Evolutionary conservation across 2,329 filamentous ascomycete species (phyloP), one percentile per base, ranked within the genome.

Genomic region (Hirsutella minnesotensis): DNA sequence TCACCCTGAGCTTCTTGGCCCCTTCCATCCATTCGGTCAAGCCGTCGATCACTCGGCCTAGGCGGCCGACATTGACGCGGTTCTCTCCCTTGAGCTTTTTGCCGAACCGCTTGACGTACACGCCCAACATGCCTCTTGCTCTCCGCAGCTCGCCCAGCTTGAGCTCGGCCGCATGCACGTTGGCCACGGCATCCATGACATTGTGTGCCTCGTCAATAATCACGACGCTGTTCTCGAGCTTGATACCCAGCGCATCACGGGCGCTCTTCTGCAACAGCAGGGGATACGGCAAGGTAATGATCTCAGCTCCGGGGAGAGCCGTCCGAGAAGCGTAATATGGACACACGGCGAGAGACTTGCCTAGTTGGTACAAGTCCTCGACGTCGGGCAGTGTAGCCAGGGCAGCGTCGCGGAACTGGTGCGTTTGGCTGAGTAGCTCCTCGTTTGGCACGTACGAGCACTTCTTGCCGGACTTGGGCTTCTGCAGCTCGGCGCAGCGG

Each of bases 201-300:
- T 98, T 98, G 59, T 98, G 92, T 0, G 92, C 92, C 66, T 98
- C 92, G 52, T 98, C 92, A 39, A 98, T 86, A 21, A 98, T 84
- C n/a, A 98, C 80, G 0, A 98, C 72, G 55, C 94, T 92, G 5
- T 81, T 79, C 53, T 94, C 88, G 9, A 98, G 64, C 20, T 83
- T 90, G 36, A 98, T 79, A 0, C 84, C 83, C 0, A 98, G 70
- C 0, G 92, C 88, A 47, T 96, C 89, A 39, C 92, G 73, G 0
- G 92, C 89, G 4, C 80, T 85, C 53, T 81, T 85, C 55, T 96
- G 92, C 3, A 98, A 68, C 0, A 98, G 71, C 7, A 98, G 64
- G 2, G 90, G 90, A 57, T 98, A 98, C 0, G 92, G 92, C 16
- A 98, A 67, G 0, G 90, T 95, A 21, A 98, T 74, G 42, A 98